Evolutionary conservation across 2,329 filamentous ascomycete genomes (phyloP), one percentile per base, ranked within the genome.

Genomic region (Trichoderma harzianum): DNA sequence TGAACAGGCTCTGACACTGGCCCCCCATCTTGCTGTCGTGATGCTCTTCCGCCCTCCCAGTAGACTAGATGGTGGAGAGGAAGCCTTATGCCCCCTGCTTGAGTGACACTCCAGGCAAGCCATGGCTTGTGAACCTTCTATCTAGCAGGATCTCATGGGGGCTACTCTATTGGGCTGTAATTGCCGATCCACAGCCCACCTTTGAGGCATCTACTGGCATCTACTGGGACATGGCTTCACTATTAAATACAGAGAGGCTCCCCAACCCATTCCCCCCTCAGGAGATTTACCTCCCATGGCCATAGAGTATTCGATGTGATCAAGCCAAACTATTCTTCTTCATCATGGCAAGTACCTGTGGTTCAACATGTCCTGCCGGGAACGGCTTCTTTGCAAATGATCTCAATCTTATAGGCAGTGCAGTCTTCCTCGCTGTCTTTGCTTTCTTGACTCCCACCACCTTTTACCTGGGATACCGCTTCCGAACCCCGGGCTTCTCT

Each of bases 401-500:
- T n/a, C 79, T 78, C 11, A 81, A 71, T 43, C 74, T 84, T 58
- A 79, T 76, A 16, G 84, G 82, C 55, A 86, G 84, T 74, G 80
- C 76, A 34, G 74, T 83, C 53, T 76, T 86, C 63, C 78, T 86
- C 26, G 80, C 78, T 10, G 73, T 80, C 10, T 86, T 85, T 74
- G 80, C 78, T 10, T 64, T 82, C 43, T 77, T 86, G 34, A 76
- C 83, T n/a, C 80, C 84, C 11, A 71, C 80, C 53, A 76, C 79
- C 28, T 71, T 83, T 11, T 80, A 80, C 60, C 73, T 83, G 24
- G 85, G 84, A 18, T 74, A 82, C 53, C 82, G 79, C 34, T 83
- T 81, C 67, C 79, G 75, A 60, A 85, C 83, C 32, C 78, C 79
- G 0, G 69, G 82, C 5, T 86, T 86, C 77, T 79, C 84, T 2